Evolutionary conservation across 805 yeast genomes (phyloP).

Genomic region (Kodamaea lidongshanica): DNA sequence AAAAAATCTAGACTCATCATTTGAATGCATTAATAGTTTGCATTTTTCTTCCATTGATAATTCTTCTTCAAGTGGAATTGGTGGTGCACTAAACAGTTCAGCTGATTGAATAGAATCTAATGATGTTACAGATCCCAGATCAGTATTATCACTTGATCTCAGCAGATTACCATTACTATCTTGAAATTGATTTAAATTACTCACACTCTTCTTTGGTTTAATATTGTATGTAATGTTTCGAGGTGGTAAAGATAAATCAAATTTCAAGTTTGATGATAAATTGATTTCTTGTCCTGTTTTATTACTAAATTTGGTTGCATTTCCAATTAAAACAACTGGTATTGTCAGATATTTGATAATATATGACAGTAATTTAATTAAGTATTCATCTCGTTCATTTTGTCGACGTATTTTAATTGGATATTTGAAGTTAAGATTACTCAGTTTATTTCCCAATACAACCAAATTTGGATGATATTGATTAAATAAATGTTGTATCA

Average conservation of each 20-base stretch:
- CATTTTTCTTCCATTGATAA: conserved; percentile 5
- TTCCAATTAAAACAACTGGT: conserved; percentile 36
- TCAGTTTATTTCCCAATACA: conserved; percentile 32
- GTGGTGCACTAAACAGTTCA: conserved; percentile 7
- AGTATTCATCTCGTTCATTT: conserved; percentile 19
- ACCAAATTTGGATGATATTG: conserved; percentile 39
- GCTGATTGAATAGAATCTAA: conserved; percentile 5
- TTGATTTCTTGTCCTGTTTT: conserved; percentile 6
- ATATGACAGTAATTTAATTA: conserved; percentile 34
- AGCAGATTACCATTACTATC: too few relatives aligned
- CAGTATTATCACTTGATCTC: too few relatives aligned
- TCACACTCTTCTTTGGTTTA: conserved; percentile 3
- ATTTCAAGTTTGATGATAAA: conserved; percentile 1
- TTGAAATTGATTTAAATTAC: too few relatives aligned
- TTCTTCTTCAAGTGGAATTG: conserved; percentile 1
- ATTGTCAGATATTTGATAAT: conserved; percentile 33
- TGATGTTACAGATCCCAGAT: too few relatives aligned
- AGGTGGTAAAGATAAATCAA: conserved; percentile 3
- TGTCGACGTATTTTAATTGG: conserved; percentile 23
- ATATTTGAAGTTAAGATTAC: conserved; percentile 38
- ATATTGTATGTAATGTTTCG: conserved; percentile 1
- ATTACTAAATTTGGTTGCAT: conserved; percentile 15
- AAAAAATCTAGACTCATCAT: conserved; percentile 6
- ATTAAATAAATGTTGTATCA: conserved; percentile 30
- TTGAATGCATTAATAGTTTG: conserved; percentile 1